Percentiles rank a stretch among this genome's conserved stretches.
phyloP scores from a whole-genome alignment of 139 green algal species.

The Raphidocelis subcapitata region DNA sequence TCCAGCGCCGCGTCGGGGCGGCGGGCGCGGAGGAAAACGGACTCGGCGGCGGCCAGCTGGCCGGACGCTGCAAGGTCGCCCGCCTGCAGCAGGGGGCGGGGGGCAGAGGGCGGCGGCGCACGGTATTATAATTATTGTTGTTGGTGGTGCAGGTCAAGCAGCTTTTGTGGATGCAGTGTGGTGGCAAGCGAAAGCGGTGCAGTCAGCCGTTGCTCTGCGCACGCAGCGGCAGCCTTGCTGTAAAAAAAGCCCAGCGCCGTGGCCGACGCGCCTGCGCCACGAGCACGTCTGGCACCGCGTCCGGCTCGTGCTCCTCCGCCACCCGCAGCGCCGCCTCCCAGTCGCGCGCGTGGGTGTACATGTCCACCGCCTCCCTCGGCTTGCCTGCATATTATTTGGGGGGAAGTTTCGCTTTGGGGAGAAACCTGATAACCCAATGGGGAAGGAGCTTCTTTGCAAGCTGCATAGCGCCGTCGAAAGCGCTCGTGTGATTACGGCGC shows the following conservation, averaged over 20 bases:
- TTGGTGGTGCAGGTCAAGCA: no score
- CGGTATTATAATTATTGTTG: no score
- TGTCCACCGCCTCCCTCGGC: constrained; percentile 81
- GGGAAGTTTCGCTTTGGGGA: no score
- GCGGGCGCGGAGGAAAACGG: constrained; percentile 69
- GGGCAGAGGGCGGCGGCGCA: background rate
- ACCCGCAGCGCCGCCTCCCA: constrained; percentile 71
- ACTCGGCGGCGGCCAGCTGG: constrained; percentile 48
- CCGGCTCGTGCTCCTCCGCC: constrained; percentile 67
- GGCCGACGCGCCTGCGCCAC: constrained; percentile 41
- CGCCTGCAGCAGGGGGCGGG: background rate
- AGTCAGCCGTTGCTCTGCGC: background rate
- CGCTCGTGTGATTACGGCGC: no score
- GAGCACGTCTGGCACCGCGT: constrained; percentile 57
- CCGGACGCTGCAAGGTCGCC: no score
- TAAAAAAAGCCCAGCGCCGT: no score
- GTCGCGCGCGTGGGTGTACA: constrained; percentile 77
- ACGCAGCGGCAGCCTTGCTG: no score
- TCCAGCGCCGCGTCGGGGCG: constrained; percentile 68
- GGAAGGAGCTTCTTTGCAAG: no score
- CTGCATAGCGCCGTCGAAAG: no score
- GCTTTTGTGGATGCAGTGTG: no score
- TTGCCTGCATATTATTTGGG: constrained; percentile 58
- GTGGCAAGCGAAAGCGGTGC: background rate
- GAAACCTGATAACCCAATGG: no score